A percentile compares a stretch with the other conserved stretches of the same genome.
Conservation (phyloP, 371 early-diverging fungal species). For the Umbelopsis sp. region DNA sequence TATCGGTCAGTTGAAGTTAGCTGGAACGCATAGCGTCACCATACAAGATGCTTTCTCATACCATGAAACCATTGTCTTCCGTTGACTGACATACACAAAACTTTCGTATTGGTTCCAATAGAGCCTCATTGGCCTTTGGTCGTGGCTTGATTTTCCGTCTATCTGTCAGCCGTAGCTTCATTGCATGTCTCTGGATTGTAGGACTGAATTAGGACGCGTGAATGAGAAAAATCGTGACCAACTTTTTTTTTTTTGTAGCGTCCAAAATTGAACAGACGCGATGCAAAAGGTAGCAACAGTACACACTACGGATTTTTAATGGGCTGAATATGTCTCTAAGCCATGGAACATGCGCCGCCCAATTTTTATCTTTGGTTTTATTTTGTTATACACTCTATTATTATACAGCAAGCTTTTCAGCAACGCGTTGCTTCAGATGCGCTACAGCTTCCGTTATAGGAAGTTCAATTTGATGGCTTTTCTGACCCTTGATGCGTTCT, state of each 20-base stretch:
- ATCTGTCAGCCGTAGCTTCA: constrained; percentile 16
- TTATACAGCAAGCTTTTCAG: constrained; percentile 2
- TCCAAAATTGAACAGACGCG: background rate
- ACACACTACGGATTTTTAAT: too few relatives aligned
- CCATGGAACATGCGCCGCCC: too few relatives aligned
- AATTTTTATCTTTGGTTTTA: background rate
- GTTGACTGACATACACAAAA: constrained; percentile 8
- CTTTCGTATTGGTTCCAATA: background rate
- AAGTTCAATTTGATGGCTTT: constrained; percentile 27
- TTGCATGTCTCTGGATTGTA: background rate
- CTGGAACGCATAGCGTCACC: too few relatives aligned
- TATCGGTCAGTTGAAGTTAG: too few relatives aligned
- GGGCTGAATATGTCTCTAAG: too few relatives aligned
- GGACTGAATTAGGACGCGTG: background rate
- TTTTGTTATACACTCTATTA: background rate
- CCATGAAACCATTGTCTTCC: constrained; percentile 15
- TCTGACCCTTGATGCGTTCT: constrained; percentile 49
- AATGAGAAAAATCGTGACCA: background rate
- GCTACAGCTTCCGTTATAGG: constrained; percentile 22
- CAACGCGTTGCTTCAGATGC: background rate
- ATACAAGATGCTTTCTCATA: background rate
- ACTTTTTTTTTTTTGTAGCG: background rate
- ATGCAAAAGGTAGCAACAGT: too few relatives aligned
- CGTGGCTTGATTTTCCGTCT: background rate
- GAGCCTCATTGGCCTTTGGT: background rate